These are phyloP conservation scores for Limonium bicolor DNA, from an alignment of 148 eudicot species.

Conservation along the genomic window DNA sequence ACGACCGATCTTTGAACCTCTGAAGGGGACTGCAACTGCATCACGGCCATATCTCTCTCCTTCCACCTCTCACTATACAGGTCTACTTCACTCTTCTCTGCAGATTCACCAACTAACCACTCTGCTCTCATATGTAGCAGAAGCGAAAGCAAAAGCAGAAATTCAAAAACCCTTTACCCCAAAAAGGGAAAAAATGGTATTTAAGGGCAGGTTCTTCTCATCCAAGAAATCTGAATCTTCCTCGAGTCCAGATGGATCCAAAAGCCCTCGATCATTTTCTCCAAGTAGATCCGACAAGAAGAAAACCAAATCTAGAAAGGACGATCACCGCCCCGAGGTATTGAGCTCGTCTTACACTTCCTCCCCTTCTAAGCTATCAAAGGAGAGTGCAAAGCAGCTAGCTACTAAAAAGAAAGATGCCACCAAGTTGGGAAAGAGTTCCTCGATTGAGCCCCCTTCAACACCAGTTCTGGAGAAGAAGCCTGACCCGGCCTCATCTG, in stretches of 20 bases:
- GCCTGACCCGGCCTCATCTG: not conserved
- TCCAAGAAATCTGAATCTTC: slow-evolving; percentile 82
- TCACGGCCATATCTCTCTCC: too few species aligned
- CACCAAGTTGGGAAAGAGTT: slow-evolving; percentile 14
- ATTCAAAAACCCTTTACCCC: not conserved
- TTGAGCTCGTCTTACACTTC: slow-evolving; percentile 1
- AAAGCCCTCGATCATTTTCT: slow-evolving; percentile 62
- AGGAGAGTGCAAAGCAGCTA: too few species aligned
- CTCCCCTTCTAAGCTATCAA: slow-evolving; percentile 8
- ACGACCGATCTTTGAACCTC: too few species aligned
- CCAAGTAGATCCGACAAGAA: slow-evolving; percentile 70
- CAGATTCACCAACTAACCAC: slow-evolving; percentile 1
- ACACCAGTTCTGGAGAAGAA: slow-evolving; percentile 4
- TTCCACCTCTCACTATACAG: not conserved
- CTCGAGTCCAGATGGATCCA: slow-evolving; percentile 67
- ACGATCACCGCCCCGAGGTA: slow-evolving; percentile 2
- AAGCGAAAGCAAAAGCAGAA: not conserved
- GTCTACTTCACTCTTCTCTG: slow-evolving; percentile 2
- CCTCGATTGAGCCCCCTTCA: slow-evolving; percentile 8
- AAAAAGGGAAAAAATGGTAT: slow-evolving; percentile 58
- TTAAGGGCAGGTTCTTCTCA: slow-evolving; percentile 90
- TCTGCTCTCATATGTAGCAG: slow-evolving; percentile 7
- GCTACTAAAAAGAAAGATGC: slow-evolving; percentile 4
- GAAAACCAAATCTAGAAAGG: slow-evolving; percentile 27
- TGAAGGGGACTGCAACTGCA: too few species aligned